Base-by-base conservation (phyloP, 345 rosid genomes). In the Cochlearia excelsa region DNA sequence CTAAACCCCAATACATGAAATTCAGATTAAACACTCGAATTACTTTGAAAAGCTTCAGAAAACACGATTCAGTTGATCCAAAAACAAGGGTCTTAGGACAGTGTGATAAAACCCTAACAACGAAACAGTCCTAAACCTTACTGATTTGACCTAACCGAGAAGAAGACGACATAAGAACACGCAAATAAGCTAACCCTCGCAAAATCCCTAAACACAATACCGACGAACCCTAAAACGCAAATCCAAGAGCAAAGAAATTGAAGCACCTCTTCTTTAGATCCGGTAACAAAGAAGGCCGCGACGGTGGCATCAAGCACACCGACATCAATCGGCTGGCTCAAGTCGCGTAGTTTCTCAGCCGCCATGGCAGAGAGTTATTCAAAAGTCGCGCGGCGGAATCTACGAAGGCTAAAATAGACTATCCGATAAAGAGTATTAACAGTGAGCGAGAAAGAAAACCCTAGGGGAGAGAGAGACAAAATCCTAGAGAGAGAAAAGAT, bases 261-360 rank as follows among this genome's bases (percentile, higher is more conserved):
- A 65, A 58, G 26, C 46, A 94, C 99, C 97, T 94, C 97, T 38
- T 90, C 95, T 65, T 93, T 93, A 72, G 99, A 93, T 87, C 97
- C 97, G 59, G 99, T 93, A 72, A 95, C 84, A 40, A 87, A 93
- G 81, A 93, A 93, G 59, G 99, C 96, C 31, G 83, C 89, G 56
- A 93, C 96, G 46, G 97, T 90, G 2, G 96, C 96, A 59, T 93
- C 96, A 60, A 90, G 97, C 63, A 90, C 56, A 66, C 71, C 68
- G 51, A 90, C 97, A 74, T 93, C 96, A 58, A 93, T 87, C 61
- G 92, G 89, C 73, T 79, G 85, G 65, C 92, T 89, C 78, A 93
- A 90, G 82, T 93, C 95, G 55, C 94, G 62, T 59, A 93, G 83
- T 79, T 81, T 90, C 77, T 90, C 99, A 40, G 96, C 96, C 72